Base-by-base conservation (phyloP, 2,329 filamentous ascomycete genomes). In the Fusarium anthophilum region DNA sequence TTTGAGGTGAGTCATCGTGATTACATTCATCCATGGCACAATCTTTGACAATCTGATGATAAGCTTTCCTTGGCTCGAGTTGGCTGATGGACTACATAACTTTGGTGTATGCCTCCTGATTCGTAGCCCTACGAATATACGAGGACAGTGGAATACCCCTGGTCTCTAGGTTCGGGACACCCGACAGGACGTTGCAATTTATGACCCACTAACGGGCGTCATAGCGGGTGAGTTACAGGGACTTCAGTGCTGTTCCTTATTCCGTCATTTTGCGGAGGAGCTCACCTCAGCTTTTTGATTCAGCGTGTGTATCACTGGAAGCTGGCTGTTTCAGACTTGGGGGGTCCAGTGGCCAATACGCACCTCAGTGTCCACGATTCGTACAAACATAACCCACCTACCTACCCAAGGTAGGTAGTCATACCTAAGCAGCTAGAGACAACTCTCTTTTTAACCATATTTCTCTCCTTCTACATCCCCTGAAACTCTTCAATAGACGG, bases 191-290 rank as follows among this genome's bases (percentile, higher is more conserved):
- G 63, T 58, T 68, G 32, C 55, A 37, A 48, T 22, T 47, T 39
- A n/a, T 18, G 65, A 28, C 55, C 72, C 72, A 74, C 69, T 51
- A 53, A 63, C 37, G 20, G 45, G 72, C 72, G 72, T 74, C 69
- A 74, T 74, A 68, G 72, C 57, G 51, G 58, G 47, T 37, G 47
- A 45, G 26, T 53, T 72, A 39, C 67, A 61, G 63, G 71, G 41
- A 38, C 44, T 47, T 74, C 43, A 74, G 66, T 59, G 65, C 43
- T 22, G 37, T 44, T 45, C 43, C 50, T n/a, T 24, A 58, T 70
- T 61, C 66, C 71, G 71, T 74, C 68, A 68, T 74, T 56, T 56
- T 72, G 68, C 59, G 71, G 71, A 73, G 69, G 59, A 68, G 58
- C 67, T 66, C 63, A 47, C 35, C n/a, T 68, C 63, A 62, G 47